Conservation (phyloP, 140 eudicot species). For the Senecio squalidus region DNA sequence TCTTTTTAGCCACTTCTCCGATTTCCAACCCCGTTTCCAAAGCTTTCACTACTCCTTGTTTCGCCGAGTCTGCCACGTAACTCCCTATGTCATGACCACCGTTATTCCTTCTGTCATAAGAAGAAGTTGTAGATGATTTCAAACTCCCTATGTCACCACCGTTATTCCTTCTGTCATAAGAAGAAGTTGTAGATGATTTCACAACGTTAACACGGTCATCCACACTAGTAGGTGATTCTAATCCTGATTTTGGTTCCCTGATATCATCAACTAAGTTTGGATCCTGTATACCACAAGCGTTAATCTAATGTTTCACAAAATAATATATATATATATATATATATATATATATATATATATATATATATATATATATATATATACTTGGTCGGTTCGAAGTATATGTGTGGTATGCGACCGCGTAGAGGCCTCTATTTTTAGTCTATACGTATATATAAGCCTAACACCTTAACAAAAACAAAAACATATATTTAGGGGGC, state of each 20-base stretch:
- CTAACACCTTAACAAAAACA: too few relatives aligned
- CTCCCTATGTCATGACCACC: not conserved
- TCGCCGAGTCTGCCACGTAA: constrained; percentile 33
- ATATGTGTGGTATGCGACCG: too few relatives aligned
- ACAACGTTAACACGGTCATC: constrained; percentile 19
- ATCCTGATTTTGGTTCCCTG: constrained; percentile 1
- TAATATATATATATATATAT: too few relatives aligned
- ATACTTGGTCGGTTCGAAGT: too few relatives aligned
- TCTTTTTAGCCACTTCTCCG: constrained; percentile 45
- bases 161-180: not conserved
- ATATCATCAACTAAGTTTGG: constrained; percentile 25
- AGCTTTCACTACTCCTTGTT: constrained; percentile 37
- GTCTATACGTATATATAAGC: too few relatives aligned
- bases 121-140: not conserved
- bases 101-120: not conserved
- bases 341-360: too few relatives aligned
- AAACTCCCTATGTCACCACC: constrained; percentile 4
- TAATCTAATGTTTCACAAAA: too few relatives aligned
- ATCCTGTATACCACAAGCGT: too few relatives aligned
- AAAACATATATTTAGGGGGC: too few relatives aligned
- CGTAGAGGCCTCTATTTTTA: too few relatives aligned
- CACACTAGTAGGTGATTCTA: not conserved
- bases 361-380: too few relatives aligned
- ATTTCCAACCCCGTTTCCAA: constrained; percentile 41
- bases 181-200: constrained; percentile 12